phyloP scores from a whole-genome alignment of 1,284 basidiomycete species.

The Trichosporon ovoides region DNA sequence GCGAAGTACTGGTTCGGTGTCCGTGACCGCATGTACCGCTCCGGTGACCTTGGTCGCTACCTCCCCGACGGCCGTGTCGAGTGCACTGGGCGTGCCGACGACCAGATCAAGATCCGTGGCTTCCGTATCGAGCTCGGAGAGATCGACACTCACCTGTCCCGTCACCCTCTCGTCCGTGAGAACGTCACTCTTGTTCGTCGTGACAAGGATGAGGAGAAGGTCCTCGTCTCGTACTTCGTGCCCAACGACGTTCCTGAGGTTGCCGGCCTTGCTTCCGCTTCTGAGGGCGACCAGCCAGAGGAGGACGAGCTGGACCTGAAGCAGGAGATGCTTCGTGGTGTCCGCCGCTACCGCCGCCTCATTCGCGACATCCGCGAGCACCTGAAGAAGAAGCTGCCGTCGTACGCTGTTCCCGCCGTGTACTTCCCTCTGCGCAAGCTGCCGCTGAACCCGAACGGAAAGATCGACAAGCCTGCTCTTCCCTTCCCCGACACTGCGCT shows the following conservation, averaged over 20 bases:
- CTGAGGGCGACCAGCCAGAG: slow-evolving; percentile 57
- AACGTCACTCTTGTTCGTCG: slow-evolving; percentile 95
- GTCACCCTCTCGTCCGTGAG: slow-evolving; percentile 88
- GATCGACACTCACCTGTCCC: slow-evolving; percentile 93
- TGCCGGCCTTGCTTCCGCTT: slow-evolving; percentile 68
- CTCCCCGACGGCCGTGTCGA: slow-evolving; percentile 90
- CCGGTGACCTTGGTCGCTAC: slow-evolving; percentile 94
- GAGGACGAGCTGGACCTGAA: slow-evolving; percentile 50
- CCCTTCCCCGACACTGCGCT: slow-evolving; percentile 98
- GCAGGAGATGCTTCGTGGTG: slow-evolving; percentile 61
- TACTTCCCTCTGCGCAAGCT: slow-evolving; percentile 92
- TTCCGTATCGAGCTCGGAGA: slow-evolving; percentile 99
- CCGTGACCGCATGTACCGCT: slow-evolving; percentile 95
- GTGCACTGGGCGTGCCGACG: slow-evolving; percentile 95
- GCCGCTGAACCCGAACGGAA: slow-evolving; percentile 98
- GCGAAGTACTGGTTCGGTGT: slow-evolving; percentile 87
- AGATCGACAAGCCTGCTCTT: slow-evolving; percentile 96
- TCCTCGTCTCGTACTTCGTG: slow-evolving; percentile 96
- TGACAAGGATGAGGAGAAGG: slow-evolving; percentile 99
- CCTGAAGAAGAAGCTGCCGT: slow-evolving; percentile 94
- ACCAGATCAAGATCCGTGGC: slow-evolving; percentile 99
- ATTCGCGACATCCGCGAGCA: slow-evolving; percentile 94
- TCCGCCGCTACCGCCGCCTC: slow-evolving; percentile 74
- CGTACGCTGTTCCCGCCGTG: slow-evolving; percentile 86
- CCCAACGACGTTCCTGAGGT: slow-evolving; percentile 68